Percentiles rank a stretch among this genome's conserved stretches.
These are phyloP conservation scores for Pelargonium nanum DNA, from an alignment of 345 rosid genomes.

Conservation along the genomic window DNA sequence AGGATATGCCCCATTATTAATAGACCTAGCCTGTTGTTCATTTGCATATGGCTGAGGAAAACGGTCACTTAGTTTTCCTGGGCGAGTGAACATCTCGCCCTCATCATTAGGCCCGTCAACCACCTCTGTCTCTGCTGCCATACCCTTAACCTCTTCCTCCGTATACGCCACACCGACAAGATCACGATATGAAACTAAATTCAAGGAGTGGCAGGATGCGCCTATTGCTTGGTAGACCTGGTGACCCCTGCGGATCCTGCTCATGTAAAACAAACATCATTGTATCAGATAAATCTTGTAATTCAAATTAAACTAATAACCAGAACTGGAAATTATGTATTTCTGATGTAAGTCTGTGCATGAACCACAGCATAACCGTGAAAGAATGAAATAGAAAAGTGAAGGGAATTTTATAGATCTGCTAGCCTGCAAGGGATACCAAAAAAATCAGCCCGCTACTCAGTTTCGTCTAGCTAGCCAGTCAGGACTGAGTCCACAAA, in stretches of 20 bases:
- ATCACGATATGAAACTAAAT: conserved; percentile 71
- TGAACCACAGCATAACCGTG: too few species aligned
- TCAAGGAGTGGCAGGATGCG: conserved; percentile 93
- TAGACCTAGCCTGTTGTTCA: conserved; percentile 83
- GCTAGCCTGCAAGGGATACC: too few species aligned
- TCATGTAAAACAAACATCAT: conserved; percentile 7
- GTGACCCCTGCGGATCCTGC: conserved; percentile 68
- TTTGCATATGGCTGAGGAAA: conserved; percentile 70
- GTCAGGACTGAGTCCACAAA: background rate
- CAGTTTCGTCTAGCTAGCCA: too few species aligned
- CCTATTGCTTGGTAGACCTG: conserved; percentile 84
- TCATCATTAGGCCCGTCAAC: conserved; percentile 91
- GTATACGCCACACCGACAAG: conserved; percentile 88
- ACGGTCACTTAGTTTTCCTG: conserved; percentile 86
- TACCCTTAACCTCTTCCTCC: conserved; percentile 79
- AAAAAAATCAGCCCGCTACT: too few species aligned
- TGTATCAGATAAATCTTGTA: background rate
- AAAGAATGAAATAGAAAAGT: background rate
- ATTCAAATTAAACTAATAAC: too few species aligned
- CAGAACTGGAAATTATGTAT: too few species aligned
- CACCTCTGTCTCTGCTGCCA: conserved; percentile 91
- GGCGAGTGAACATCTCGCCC: conserved; percentile 88
- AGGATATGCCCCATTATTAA: conserved; percentile 93
- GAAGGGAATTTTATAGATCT: background rate
- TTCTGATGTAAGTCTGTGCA: background rate